These are phyloP conservation scores for Lachnellula willkommii DNA, from an alignment of 2,329 filamentous ascomycete species.

Conservation along the genomic window DNA sequence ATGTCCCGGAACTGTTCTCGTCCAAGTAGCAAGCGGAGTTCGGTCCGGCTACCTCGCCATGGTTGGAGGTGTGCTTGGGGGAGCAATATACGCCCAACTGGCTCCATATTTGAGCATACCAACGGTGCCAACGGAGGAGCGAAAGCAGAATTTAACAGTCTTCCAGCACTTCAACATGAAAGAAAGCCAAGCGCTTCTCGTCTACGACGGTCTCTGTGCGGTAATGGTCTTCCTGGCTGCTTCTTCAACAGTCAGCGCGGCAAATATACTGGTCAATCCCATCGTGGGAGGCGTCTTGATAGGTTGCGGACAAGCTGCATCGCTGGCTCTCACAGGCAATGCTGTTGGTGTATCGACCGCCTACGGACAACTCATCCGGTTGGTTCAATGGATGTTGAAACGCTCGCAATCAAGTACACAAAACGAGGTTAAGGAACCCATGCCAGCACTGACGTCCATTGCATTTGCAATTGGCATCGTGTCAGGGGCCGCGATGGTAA, in stretches of 20 bases:
- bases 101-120: background rate
- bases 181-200: constrained; percentile 5
- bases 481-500: constrained; percentile 38
- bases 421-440: background rate
- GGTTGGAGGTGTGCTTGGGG: constrained; percentile 50
- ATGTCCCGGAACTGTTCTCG: constrained; percentile 60
- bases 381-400: constrained; percentile 37
- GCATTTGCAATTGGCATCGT: constrained; percentile 49
- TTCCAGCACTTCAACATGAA: constrained; percentile 12
- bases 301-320: constrained; percentile 52
- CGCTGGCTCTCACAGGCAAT: constrained; percentile 46
- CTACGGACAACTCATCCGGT: constrained; percentile 56
- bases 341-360: constrained; percentile 57
- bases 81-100: constrained; percentile 39
- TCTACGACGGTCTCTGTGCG: constrained; percentile 20
- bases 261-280: constrained; percentile 14
- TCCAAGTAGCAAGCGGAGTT: constrained; percentile 52
- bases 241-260: constrained; percentile 4
- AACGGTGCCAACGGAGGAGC: background rate
- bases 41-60: constrained; percentile 48
- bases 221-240: constrained; percentile 6
- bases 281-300: constrained; percentile 52
- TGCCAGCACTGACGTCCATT: constrained; percentile 25
- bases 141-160: constrained; percentile 13
- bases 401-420: constrained; percentile 1